Evolutionary conservation across 768 basidiomycete genomes (phyloP).

Genomic region (Rhizopogon rudus): DNA sequence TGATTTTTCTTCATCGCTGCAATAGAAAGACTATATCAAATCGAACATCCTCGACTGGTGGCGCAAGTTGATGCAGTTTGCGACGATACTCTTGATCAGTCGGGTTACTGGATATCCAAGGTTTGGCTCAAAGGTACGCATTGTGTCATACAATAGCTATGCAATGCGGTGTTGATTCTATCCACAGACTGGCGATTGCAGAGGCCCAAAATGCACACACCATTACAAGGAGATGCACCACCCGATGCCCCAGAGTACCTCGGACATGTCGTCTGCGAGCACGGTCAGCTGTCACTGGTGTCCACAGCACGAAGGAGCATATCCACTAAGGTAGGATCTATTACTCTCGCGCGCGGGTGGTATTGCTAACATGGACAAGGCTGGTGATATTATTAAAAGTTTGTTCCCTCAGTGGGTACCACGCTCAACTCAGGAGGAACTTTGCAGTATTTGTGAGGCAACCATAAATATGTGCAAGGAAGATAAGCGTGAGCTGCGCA

Average conservation of each 20-base stretch:
- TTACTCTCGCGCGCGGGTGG: neutral
- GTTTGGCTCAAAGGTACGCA: conserved; percentile 67
- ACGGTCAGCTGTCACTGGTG: conserved; percentile 56
- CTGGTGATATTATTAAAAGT: conserved; percentile 44
- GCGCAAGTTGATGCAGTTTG: conserved; percentile 51
- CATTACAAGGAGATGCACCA: conserved; percentile 52
- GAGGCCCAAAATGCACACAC: conserved; percentile 74
- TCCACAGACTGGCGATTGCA: conserved; percentile 63
- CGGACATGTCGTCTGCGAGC: conserved; percentile 67
- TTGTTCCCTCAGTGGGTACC: conserved; percentile 68
- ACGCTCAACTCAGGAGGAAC: conserved; percentile 40
- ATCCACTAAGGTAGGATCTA: conserved; percentile 45
- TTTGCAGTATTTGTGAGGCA: conserved; percentile 62
- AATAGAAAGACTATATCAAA: conserved; percentile 64
- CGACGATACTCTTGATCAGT: conserved; percentile 35
- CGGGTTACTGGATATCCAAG: conserved; percentile 72
- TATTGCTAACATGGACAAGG: conserved; percentile 35
- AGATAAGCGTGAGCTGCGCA: conserved; percentile 57
- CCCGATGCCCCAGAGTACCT: conserved; percentile 58
- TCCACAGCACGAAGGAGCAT: conserved; percentile 55
- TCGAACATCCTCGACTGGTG: conserved; percentile 62
- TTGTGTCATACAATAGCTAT: conserved; percentile 4
- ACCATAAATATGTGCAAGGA: conserved; percentile 50
- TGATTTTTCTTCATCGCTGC: neutral
- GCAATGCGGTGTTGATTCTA: conserved; percentile 1